A percentile compares a stretch with the other conserved stretches of the same genome.
Conservation (phyloP, 352 stramenopile genomes). For the Globisporangium radiosum region DNA sequence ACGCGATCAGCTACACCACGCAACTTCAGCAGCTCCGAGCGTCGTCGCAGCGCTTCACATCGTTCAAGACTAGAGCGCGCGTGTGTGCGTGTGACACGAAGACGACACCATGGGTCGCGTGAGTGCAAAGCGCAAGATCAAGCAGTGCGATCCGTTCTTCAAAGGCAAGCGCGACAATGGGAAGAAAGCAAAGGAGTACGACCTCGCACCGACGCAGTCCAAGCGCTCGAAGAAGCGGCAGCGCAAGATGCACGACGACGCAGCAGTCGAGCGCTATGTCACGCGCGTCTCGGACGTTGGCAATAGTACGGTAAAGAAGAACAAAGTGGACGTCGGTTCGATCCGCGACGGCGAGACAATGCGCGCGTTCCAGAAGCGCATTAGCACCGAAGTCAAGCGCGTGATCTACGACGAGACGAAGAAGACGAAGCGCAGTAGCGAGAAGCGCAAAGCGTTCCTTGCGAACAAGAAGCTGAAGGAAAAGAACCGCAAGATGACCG, state of each 20-base stretch:
- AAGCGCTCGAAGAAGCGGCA: constrained; percentile 80
- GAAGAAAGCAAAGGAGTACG: constrained; percentile 63
- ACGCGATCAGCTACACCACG: too few relatives aligned
- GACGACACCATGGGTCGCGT: constrained; percentile 50
- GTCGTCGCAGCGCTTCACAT: too few relatives aligned
- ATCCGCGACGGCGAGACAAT: constrained; percentile 70
- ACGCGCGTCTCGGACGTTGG: constrained; percentile 37
- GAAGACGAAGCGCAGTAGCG: constrained; percentile 56
- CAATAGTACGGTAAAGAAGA: constrained; percentile 32
- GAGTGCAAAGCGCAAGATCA: constrained; percentile 75
- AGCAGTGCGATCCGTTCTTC: constrained; percentile 85
- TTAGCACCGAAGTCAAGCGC: constrained; percentile 75
- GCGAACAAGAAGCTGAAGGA: constrained; percentile 76
- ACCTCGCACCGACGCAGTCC: constrained; percentile 62
- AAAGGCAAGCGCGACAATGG: constrained; percentile 69
- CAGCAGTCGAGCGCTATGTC: constrained; percentile 60
- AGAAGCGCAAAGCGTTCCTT: constrained; percentile 76
- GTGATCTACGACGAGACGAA: constrained; percentile 83
- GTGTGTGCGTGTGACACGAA: neutral
- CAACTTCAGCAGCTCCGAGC: too few relatives aligned
- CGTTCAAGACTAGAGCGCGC: too few relatives aligned
- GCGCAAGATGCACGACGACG: constrained; percentile 53
- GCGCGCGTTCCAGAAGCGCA: constrained; percentile 82
- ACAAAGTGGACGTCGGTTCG: constrained; percentile 44
- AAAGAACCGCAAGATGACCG: constrained; percentile 64